A percentile compares a stretch with the other conserved stretches of the same genome.
Evolutionary conservation across 2,329 filamentous ascomycete genomes (phyloP).

Genomic region (Aspergillus felis): DNA sequence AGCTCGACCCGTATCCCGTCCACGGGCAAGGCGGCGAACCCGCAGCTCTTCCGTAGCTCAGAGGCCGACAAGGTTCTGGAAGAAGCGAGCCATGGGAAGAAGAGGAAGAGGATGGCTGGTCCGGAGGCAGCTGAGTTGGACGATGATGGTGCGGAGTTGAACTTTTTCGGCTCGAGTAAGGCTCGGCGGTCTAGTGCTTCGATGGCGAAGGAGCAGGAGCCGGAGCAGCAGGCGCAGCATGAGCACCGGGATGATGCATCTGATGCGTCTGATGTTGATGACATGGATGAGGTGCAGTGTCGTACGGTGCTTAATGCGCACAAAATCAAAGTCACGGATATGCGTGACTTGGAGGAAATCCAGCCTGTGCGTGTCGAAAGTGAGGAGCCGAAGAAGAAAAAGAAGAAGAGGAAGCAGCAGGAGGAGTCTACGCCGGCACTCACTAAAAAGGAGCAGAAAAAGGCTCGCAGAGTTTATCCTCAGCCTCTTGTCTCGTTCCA

Average conservation of each 20-base stretch:
- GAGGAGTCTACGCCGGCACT: constrained; percentile 34
- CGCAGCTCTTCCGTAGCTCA: constrained; percentile 34
- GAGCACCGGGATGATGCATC: constrained; percentile 20
- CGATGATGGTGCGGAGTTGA: constrained; percentile 26
- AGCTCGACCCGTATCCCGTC: constrained; percentile 34
- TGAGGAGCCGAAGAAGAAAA: constrained; percentile 47
- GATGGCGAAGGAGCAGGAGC: constrained; percentile 12
- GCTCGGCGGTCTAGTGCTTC: constrained; percentile 18
- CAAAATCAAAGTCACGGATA: constrained; percentile 76
- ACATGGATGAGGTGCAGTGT: constrained; percentile 65
- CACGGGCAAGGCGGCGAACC: constrained; percentile 36
- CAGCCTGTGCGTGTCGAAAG: constrained; percentile 19
- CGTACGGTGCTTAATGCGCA: constrained; percentile 72
- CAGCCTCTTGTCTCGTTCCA: constrained; percentile 75
- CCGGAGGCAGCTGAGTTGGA: constrained; percentile 14
- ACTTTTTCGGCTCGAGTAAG: constrained; percentile 36
- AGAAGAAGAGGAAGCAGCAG: constrained; percentile 55
- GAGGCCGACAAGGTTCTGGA: constrained; percentile 27
- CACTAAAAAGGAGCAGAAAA: constrained; percentile 48
- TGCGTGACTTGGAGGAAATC: constrained; percentile 51
- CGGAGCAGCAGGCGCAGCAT: constrained; percentile 8
- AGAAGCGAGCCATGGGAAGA: constrained; percentile 25
- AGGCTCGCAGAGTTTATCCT: constrained; percentile 62
- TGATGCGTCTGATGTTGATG: constrained; percentile 21
- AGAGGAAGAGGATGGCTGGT: constrained; percentile 34